phyloP scores from a whole-genome alignment of 2,329 filamentous ascomycete species.

The Neobulgaria alba region DNA sequence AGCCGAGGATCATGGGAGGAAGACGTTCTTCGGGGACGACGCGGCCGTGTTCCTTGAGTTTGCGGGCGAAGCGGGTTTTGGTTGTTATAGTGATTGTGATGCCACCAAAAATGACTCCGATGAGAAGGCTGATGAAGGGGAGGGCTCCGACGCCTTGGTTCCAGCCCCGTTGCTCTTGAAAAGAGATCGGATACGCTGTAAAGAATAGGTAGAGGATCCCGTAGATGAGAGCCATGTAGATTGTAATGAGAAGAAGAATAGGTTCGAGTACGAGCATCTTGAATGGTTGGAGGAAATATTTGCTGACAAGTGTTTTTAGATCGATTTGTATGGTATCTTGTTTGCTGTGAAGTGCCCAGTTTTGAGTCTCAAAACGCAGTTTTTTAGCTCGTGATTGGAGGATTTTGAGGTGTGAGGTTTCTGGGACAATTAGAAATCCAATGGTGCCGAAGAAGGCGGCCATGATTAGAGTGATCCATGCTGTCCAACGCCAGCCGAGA shows the following conservation, averaged over 20 bases:
- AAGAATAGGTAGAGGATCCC: conserved; percentile 33
- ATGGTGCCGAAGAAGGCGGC: conserved; percentile 33
- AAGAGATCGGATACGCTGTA: conserved; percentile 39
- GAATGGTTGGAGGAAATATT: conserved; percentile 15
- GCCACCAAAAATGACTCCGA: conserved; percentile 29
- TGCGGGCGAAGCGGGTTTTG: conserved; percentile 29
- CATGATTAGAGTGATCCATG: conserved; percentile 45
- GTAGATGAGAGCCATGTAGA: conserved; percentile 22
- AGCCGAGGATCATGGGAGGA: conserved; percentile 38
- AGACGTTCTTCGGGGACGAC: conserved; percentile 38
- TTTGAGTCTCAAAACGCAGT: conserved; percentile 35
- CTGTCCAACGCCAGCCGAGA: conserved; percentile 49
- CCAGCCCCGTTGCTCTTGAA: conserved; percentile 34
- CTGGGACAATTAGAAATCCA: conserved; percentile 39
- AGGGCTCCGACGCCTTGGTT: conserved; percentile 32
- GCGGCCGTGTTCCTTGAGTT: conserved; percentile 25
- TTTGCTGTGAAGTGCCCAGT: conserved; percentile 30
- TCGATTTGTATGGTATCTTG: conserved; percentile 31
- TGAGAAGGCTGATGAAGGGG: conserved; percentile 35
- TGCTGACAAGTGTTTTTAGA: conserved; percentile 28
- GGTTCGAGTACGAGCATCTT: conserved; percentile 21
- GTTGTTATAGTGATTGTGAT: conserved; percentile 11
- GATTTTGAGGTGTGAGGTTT: conserved; percentile 41
- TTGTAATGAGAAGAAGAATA: conserved; percentile 21
- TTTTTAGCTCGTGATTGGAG: conserved; percentile 39